Evolutionary conservation across 2,329 filamentous ascomycete genomes (phyloP).

Genomic region (Emergomyces pasteurianus): DNA sequence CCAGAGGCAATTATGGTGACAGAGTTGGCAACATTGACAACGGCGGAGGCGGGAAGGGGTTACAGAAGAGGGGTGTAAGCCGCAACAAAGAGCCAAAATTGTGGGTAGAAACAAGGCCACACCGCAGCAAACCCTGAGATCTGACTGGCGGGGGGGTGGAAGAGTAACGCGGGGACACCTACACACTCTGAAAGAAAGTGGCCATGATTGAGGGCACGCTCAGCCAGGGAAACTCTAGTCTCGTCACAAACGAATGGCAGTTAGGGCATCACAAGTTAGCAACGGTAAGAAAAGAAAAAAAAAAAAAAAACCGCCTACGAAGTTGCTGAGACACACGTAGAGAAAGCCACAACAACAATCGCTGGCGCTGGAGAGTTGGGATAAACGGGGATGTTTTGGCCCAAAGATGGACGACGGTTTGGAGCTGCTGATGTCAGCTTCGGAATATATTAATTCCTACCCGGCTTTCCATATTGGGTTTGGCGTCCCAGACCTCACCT

Average conservation of each 20-base stretch:
- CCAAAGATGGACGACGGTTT: not conserved
- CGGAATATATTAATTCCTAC: no score
- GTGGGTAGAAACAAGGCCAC: constrained; percentile 10
- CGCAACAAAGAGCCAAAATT: constrained; percentile 6
- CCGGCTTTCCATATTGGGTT: not conserved
- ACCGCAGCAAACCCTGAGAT: constrained; percentile 10
- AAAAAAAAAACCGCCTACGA: no score
- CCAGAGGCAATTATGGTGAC: constrained; percentile 2
- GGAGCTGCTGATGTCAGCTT: not conserved
- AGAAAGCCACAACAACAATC: not conserved
- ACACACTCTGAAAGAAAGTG: constrained; percentile 40
- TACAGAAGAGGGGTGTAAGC: constrained; percentile 1
- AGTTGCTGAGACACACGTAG: not conserved
- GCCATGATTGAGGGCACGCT: constrained; percentile 26
- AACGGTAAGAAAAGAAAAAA: not conserved
- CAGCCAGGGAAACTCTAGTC: constrained; percentile 6
- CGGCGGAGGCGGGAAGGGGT: not conserved
- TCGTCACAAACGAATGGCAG: not conserved
- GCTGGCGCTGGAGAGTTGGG: not conserved
- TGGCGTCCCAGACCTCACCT: not conserved
- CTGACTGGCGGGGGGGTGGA: constrained; percentile 16
- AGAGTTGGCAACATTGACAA: not conserved
- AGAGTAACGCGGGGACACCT: constrained; percentile 21
- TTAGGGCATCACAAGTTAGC: not conserved
- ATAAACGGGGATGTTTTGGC: not conserved